Evolutionary conservation across 2,329 filamentous ascomycete genomes (phyloP), one percentile per base, ranked within the genome.

Genomic region (Phyllosticta citrichinensis): DNA sequence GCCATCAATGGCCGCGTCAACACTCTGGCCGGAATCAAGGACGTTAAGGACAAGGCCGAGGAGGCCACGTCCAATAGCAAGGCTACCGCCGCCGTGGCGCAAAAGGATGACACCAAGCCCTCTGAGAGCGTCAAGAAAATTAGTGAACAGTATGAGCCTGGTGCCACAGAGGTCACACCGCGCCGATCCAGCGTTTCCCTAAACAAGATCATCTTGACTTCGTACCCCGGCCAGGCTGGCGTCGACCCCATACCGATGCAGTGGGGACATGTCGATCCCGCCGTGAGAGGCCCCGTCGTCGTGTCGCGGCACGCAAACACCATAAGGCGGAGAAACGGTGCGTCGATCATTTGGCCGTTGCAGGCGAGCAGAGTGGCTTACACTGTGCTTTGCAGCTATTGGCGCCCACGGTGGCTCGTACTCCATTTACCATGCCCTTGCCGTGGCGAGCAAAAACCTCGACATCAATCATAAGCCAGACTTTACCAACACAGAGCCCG

Each of bases 341-440:
- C 58, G 70, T 69, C 30, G 17, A n/a, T 47, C 25, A 50, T 5
- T 20, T 50, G 24, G 25, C 30, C 20, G 40, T 47, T 40, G 30
- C 19, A 24, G 24, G 17, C 22, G 6, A 47, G 47, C 20, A n/a
- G 27, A 27, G 17, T 51, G 51, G 30, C 33, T 64, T 22, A 61
- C 27, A 11, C 17, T n/a, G 53, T 33, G 9, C 50, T 66, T 70
- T n/a, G 5, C 56, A 79, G 83, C 84, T 54, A 84, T 87, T 70
- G 84, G 84, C 68, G 87, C 84, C 62, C 87, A 89, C 66, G 93
- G 94, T 65, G 93, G 94, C 62, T 97, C 91, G 4, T 97, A 99
- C 74, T 91, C 90, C 64, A 93, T 97, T 65, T 97, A 97, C 77
- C 91, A 96, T 71, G 93, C 93, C 22, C 82, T 97, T 27, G 93